Conservation (phyloP, 2,329 filamentous ascomycete species). For the Emmonsiellopsis sp. region DNA sequence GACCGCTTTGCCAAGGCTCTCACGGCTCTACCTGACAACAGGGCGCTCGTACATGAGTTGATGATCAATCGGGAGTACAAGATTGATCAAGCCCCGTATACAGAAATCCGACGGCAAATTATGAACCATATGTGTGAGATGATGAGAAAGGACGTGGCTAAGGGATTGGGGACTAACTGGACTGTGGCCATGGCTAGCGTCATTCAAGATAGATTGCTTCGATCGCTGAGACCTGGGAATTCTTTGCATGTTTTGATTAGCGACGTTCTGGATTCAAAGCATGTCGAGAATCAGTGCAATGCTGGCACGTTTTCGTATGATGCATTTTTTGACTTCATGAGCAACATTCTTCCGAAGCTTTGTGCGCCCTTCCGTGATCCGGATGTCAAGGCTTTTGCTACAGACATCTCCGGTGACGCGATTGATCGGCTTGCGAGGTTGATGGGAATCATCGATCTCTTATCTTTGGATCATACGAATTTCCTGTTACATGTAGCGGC, state of each 20-base stretch:
- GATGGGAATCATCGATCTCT: constrained; percentile 53
- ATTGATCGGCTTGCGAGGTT: constrained; percentile 55
- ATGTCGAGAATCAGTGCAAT: constrained; percentile 49
- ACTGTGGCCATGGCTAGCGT: constrained; percentile 59
- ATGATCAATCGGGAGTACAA: constrained; percentile 56
- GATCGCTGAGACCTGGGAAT: constrained; percentile 51
- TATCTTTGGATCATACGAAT: constrained; percentile 57
- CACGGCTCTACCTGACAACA: constrained; percentile 52
- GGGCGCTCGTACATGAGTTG: constrained; percentile 54
- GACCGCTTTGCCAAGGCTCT: constrained; percentile 44
- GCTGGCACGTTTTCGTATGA: constrained; percentile 55
- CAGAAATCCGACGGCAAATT: constrained; percentile 45
- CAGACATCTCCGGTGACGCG: constrained; percentile 45
- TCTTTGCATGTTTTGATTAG: constrained; percentile 53
- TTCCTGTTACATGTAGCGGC: constrained; percentile 55
- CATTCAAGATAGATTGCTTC: constrained; percentile 51
- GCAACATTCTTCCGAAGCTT: constrained; percentile 52
- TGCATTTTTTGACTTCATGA: constrained; percentile 56
- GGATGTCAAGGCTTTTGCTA: constrained; percentile 47
- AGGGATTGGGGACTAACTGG: constrained; percentile 49
- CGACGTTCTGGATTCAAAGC: constrained; percentile 51
- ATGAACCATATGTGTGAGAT: constrained; percentile 51
- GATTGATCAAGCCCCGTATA: constrained; percentile 44
- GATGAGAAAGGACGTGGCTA: constrained; percentile 50
- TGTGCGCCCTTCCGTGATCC: constrained; percentile 57